Conservation (phyloP, 208 protist genomes). For the Lotmaria passim region DNA sequence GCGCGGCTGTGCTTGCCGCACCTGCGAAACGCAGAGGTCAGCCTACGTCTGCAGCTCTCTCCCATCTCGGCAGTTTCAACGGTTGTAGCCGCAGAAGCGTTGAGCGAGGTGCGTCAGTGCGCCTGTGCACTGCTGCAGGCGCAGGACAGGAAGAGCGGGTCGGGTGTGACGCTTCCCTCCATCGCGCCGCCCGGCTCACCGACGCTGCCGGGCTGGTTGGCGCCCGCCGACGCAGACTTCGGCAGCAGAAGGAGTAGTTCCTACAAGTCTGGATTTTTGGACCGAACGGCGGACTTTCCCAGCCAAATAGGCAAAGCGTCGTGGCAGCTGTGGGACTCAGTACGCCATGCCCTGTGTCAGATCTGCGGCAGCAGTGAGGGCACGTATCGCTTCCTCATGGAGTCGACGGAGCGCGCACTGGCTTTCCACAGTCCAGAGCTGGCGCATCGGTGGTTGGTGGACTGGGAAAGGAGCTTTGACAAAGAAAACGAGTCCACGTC, state of each 20-base stretch:
- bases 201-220: neutral
- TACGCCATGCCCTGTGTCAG: constrained; percentile 38
- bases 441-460: constrained; percentile 36
- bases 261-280: too few relatives aligned
- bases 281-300: too few relatives aligned
- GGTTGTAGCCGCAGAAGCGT: constrained; percentile 56
- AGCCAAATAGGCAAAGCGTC: neutral
- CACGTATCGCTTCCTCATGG: constrained; percentile 22
- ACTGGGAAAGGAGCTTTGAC: constrained; percentile 17
- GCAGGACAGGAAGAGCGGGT: neutral
- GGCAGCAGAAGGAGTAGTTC: too few relatives aligned
- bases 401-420: constrained; percentile 28
- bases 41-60: constrained; percentile 40
- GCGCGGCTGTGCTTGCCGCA: constrained; percentile 26
- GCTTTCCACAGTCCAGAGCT: constrained; percentile 16
- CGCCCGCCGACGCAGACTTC: neutral
- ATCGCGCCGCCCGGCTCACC: neutral
- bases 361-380: constrained; percentile 28
- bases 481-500: neutral
- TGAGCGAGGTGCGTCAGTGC: constrained; percentile 54
- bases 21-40: constrained; percentile 33
- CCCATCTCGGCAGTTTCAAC: constrained; percentile 37
- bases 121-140: constrained; percentile 5
- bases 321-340: constrained; percentile 30
- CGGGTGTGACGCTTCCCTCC: neutral